A percentile compares a stretch with the other conserved stretches of the same genome.
Evolutionary conservation across 371 early-diverging fungal species (phyloP).

Genomic region (Sporodiniella umbellata): DNA sequence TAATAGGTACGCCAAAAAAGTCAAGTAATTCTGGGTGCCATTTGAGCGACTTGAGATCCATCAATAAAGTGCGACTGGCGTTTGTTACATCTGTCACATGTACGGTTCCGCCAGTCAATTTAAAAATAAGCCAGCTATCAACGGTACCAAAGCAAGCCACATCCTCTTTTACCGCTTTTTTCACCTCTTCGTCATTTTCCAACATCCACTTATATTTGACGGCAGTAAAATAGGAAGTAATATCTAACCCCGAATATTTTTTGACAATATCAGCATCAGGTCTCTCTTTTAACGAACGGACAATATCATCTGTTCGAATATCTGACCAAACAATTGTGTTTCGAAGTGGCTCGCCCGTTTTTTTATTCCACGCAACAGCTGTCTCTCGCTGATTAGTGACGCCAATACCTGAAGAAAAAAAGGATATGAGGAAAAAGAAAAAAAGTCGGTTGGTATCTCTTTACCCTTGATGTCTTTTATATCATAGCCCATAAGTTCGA

Average conservation of each 20-base stretch:
- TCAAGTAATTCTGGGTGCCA: constrained; percentile 80
- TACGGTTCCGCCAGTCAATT: constrained; percentile 75
- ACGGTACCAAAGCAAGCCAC: constrained; percentile 78
- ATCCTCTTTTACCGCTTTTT: constrained; percentile 36
- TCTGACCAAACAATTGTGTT: constrained; percentile 97
- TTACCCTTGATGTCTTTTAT: constrained; percentile 4
- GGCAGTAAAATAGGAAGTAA: constrained; percentile 93
- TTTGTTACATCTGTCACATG: constrained; percentile 94
- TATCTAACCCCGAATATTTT: constrained; percentile 79
- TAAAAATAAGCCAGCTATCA: constrained; percentile 82
- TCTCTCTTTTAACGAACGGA: constrained; percentile 28
- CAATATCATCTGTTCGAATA: constrained; percentile 76
- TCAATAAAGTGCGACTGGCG: constrained; percentile 92
- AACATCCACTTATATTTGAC: constrained; percentile 93
- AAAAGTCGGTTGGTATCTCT: no score
- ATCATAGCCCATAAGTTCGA: constrained; percentile 24
- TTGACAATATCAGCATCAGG: constrained; percentile 46
- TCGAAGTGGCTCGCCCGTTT: constrained; percentile 79
- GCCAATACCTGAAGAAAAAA: constrained; percentile 82
- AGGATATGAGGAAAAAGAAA: no score
- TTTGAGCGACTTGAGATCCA: constrained; percentile 78
- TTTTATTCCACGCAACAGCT: constrained; percentile 82
- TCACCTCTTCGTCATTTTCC: constrained; percentile 73
- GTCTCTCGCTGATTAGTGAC: constrained; percentile 98
- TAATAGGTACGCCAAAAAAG: constrained; percentile 23